A percentile compares a stretch with the other conserved stretches of the same genome.
phyloP scores from a whole-genome alignment of 352 stramenopile species.

The Globisporangium cystogenes region DNA sequence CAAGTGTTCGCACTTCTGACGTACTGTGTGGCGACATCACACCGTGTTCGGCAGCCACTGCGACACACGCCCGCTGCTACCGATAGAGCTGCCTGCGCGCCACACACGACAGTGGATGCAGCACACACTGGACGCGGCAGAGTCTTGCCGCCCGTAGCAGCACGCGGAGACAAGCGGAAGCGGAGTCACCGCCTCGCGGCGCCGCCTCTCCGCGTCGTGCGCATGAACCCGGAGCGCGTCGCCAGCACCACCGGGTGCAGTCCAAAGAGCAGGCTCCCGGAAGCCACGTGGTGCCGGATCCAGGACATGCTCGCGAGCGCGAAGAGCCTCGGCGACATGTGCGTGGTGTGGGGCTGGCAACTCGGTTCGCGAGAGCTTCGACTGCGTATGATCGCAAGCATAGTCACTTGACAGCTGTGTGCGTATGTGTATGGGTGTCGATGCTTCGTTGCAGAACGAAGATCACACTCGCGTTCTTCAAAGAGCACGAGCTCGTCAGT shows the following conservation, averaged over 20 bases:
- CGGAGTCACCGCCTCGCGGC: background rate
- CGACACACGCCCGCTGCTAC: background rate
- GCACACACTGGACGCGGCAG: background rate
- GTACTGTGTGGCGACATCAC: background rate
- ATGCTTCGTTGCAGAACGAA: constrained; percentile 24
- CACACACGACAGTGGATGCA: background rate
- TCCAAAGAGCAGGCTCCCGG: constrained; percentile 15
- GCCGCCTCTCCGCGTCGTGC: background rate
- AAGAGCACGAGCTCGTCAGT: constrained; percentile 44
- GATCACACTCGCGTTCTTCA: constrained; percentile 55
- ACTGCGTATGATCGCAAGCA: background rate
- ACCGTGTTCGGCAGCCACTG: background rate
- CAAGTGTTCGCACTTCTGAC: background rate
- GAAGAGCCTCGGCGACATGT: constrained; percentile 51
- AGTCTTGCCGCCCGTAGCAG: background rate
- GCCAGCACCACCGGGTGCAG: background rate
- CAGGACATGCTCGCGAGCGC: constrained; percentile 29
- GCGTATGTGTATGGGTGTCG: background rate
- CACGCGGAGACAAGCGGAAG: constrained; percentile 3
- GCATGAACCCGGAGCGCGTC: background rate
- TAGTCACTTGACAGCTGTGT: background rate
- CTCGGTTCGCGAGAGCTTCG: background rate
- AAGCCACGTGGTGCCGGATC: constrained; percentile 25
- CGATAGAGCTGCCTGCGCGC: background rate
- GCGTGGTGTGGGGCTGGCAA: constrained; percentile 9